Percentiles rank a stretch among this genome's conserved stretches.
Evolutionary conservation across 2,329 filamentous ascomycete genomes (phyloP).

Genomic region (Cercospora sp.): DNA sequence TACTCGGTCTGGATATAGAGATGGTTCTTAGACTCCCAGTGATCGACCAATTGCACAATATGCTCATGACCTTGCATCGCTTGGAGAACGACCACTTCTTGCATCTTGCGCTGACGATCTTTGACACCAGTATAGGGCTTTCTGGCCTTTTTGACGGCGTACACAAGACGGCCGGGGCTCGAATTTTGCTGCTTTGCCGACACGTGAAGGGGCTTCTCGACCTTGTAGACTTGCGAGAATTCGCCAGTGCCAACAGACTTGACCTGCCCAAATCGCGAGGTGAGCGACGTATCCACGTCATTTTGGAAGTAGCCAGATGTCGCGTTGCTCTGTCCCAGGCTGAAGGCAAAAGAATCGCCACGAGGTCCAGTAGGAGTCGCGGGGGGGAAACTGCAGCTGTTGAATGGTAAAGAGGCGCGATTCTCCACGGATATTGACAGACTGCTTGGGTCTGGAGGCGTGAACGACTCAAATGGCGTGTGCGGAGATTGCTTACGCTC

Average conservation of each 20-base stretch:
- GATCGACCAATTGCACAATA: conserved; percentile 77
- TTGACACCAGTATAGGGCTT: conserved; percentile 73
- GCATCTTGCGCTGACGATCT: conserved; percentile 79
- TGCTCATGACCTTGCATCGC: conserved; percentile 79
- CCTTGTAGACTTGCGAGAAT: conserved; percentile 89
- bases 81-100: conserved; percentile 78
- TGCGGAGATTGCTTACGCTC: conserved; percentile 45
- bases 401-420: conserved; percentile 39
- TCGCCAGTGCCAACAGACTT: conserved; percentile 82
- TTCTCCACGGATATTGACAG: conserved; percentile 74
- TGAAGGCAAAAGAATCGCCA: conserved; percentile 60
- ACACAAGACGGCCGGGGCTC: conserved; percentile 54
- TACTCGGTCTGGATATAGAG: conserved; percentile 98
- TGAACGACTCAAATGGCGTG: conserved; percentile 74
- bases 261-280: conserved; percentile 75
- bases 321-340: conserved; percentile 47
- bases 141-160: conserved; percentile 91
- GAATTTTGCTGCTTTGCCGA: conserved; percentile 32
- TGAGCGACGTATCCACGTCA: conserved; percentile 73
- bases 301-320: conserved; percentile 69
- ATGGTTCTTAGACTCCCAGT: conserved; percentile 82
- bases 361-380: conserved; percentile 77
- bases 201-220: conserved; percentile 54
- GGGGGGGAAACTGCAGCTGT: conserved; percentile 60
- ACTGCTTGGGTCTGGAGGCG: conserved; percentile 76